Base-by-base conservation (phyloP, 805 yeast species). In the Teunomyces panamensis region DNA sequence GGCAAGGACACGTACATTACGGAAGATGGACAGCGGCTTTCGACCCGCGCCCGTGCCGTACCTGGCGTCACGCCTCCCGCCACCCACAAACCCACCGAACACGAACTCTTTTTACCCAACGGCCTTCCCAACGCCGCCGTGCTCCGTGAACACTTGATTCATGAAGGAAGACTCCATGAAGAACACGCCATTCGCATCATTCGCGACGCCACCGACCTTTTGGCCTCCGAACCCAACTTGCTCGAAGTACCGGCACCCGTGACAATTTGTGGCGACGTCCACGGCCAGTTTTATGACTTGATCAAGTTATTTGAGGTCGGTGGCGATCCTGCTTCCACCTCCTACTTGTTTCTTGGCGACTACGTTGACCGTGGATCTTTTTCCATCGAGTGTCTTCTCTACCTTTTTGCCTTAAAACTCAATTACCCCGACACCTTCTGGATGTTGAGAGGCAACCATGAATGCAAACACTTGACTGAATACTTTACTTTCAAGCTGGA, bases 181-280 rank as follows among this genome's bases (percentile, higher is more conserved):
- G 72, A 73, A 9, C 97, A 92, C 63, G 89, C 88, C 0, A 56
- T 84, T 39, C 73, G 72, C 39, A 91, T 92, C 45, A 62, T 92
- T 36, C 62, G 70, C 14, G 74, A 72, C 65, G 95, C 95, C 7
- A 83, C 90, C 0, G 73, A 71, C 17, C 63, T 84, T 6, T 74
- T 94, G 48, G 63, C 76, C 10, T 62, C 67, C 33, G 98, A 92
- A 60, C 95, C 96, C 5, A 92, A 87, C 57, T 62, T 92, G 56
- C 70, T 92, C 44, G 76, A 77, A 14, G 86, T 94, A 1, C 91
- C 90, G 2, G 95, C 97, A 0, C 99, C 98, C 0, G 88, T 92
- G 2, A 91, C 96, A 0, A 90, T 92, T 2, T 90, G 97, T 70
- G 99, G 99, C 48, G 98, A 92, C 67, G 79, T 91, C n/a, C 98